Conservation (phyloP, 1,139 yeast genomes). For the Torulaspora pretoriensis region DNA sequence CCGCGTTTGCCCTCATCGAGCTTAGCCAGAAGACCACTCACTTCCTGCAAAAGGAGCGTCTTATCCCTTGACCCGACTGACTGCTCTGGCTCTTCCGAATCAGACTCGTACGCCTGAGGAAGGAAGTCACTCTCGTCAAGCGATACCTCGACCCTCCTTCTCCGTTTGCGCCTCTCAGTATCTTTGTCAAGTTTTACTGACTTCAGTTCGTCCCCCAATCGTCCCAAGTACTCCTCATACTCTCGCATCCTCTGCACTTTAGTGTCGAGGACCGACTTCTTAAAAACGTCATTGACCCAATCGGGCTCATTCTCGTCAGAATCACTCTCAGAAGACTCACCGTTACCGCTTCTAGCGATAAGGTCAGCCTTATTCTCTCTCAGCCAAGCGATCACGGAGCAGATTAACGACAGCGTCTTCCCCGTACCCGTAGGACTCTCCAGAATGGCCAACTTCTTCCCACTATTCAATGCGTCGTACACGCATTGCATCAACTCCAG, state of each 20-base stretch:
- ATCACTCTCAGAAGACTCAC: constrained; percentile 19
- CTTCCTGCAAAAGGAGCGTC: constrained; percentile 37
- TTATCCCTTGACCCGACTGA: background rate
- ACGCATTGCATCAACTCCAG: constrained; percentile 69
- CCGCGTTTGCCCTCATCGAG: constrained; percentile 34
- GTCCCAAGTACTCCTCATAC: constrained; percentile 40
- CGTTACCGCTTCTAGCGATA: constrained; percentile 13
- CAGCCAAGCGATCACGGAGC: constrained; percentile 84
- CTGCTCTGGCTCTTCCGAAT: constrained; percentile 27
- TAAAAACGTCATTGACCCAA: constrained; percentile 52
- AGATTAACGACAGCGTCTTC: constrained; percentile 80
- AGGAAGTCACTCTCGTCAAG: constrained; percentile 28
- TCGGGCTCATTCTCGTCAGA: constrained; percentile 54
- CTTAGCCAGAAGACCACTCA: constrained; percentile 42
- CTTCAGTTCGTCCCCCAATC: constrained; percentile 13
- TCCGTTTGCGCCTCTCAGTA: constrained; percentile 15
- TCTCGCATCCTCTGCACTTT: constrained; percentile 37
- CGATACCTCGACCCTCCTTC: constrained; percentile 26
- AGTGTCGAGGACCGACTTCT: constrained; percentile 35
- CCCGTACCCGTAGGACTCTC: constrained; percentile 98
- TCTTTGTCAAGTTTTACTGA: constrained; percentile 15
- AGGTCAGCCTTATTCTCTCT: constrained; percentile 49
- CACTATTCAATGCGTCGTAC: constrained; percentile 55
- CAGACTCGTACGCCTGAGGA: constrained; percentile 36
- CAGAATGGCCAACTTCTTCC: constrained; percentile 70